Percentiles rank a stretch among this genome's conserved stretches.
Conservation (phyloP, 176 grass and related monocot genomes). For the Thalia dealbata region DNA sequence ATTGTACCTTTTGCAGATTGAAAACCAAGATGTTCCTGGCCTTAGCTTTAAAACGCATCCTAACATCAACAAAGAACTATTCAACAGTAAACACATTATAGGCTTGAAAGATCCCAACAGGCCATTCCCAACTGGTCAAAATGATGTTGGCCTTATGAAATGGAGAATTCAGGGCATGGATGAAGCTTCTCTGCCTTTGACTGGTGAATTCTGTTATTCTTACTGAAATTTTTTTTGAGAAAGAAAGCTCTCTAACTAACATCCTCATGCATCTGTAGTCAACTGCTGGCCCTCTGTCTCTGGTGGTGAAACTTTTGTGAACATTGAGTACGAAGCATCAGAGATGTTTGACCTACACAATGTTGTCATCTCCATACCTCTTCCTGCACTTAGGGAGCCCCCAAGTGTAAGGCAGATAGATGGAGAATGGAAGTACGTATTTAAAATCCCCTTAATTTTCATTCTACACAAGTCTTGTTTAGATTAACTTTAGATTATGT, state of each 20-base stretch:
- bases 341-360: conserved; percentile 81
- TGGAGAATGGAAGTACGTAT: conserved; percentile 67
- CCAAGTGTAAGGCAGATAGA: conserved; percentile 73
- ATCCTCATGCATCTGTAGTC: conserved; percentile 31
- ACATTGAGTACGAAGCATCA: conserved; percentile 81
- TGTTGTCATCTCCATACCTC: conserved; percentile 66
- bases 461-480: no score
- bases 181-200: conserved; percentile 61
- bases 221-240: background rate
- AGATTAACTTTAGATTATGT: no score
- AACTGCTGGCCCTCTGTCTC: conserved; percentile 73
- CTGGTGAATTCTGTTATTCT: conserved; percentile 36
- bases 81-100: conserved; percentile 58
- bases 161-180: conserved; percentile 74
- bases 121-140: conserved; percentile 77
- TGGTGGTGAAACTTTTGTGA: conserved; percentile 58
- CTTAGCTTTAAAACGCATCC: conserved; percentile 85
- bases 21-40: conserved; percentile 60
- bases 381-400: conserved; percentile 56
- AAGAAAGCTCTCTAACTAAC: no score
- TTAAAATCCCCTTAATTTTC: background rate
- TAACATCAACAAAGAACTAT: conserved; percentile 73
- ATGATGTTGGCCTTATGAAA: conserved; percentile 71
- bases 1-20: conserved; percentile 33
- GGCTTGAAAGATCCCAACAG: conserved; percentile 68